phyloP scores from a whole-genome alignment of 495 filamentous ascomycete genomes.

The Trichoderma virens region DNA sequence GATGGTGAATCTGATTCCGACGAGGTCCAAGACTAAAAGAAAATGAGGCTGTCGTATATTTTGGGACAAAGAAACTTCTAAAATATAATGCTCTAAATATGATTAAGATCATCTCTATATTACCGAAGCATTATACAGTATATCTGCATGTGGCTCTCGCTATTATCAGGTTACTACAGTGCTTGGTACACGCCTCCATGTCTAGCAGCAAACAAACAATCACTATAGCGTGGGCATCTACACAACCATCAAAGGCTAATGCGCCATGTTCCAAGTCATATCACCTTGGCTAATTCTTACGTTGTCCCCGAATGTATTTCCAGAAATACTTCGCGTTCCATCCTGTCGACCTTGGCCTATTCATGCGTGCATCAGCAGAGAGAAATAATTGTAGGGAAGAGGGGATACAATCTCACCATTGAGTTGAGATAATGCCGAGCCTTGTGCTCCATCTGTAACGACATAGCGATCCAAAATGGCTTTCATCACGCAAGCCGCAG shows the following conservation, averaged over 20 bases:
- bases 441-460: not conserved
- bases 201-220: no score
- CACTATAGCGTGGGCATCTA: no score
- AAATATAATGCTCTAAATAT: no score
- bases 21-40: no score
- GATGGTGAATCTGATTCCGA: no score
- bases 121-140: no score
- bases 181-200: no score
- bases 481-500: constrained; percentile 23
- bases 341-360: not conserved
- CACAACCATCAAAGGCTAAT: not conserved
- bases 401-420: not conserved
- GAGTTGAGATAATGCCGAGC: not conserved
- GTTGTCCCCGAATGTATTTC: not conserved
- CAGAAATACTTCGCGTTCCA: not conserved
- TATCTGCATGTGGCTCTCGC: no score
- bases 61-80: no score
- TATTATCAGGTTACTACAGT: no score
- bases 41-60: no score
- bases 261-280: not conserved
- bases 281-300: not conserved
- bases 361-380: not conserved
- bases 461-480: constrained; percentile 14
- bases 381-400: not conserved
- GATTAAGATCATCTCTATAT: no score